Evolutionary conservation across 2,329 filamentous ascomycete genomes (phyloP), one percentile per base, ranked within the genome.

Genomic region (Sclerotinia borealis): DNA sequence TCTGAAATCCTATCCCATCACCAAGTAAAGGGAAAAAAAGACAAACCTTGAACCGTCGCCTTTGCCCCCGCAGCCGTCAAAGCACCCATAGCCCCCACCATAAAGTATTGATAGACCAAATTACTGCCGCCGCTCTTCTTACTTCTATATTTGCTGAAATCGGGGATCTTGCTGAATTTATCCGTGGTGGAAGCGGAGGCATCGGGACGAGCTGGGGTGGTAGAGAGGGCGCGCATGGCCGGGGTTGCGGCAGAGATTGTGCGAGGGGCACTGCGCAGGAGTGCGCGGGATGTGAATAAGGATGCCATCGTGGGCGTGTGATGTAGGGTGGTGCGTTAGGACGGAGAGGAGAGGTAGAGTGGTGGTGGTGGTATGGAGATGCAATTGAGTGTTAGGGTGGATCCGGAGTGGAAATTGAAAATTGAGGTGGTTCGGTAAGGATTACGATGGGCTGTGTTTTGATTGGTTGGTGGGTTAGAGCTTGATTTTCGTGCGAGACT

Each of bases 101-200:
- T 96, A 81, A 99, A 98, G 85, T 99, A 99, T 74, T 88, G 87
- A 79, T 96, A 95, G 72, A 96, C 82, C 82, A 93, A 89, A 81
- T 96, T 96, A 74, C 83, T 82, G 71, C 81, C 84, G 77, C 88
- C 82, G 72, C 80, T 79, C 69, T 81, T 80, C 76, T 86, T 87
- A 79, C 85, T 88, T 79, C 87, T 82, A 83, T 99, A 99, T 77
- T 92, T 89, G 77, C 85, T 85, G 79, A 96, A 98, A 80, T 90
- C 87, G 71, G 95, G 95, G 75, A 98, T 89, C 78, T 90, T 86
- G 77, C 54, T 63, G 51, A 58, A 58, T 55, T 50, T 50, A 58
- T 63, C 31, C 51, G 60, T 58, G 31, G 60, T 63, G 34, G 59
- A 45, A 56, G 59, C 60, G 54, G 55, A 52, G 41, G 56, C 66